A percentile compares a stretch with the other conserved stretches of the same genome.
phyloP scores from a whole-genome alignment of 73 alveolate species.

The Paramecium sexaurelia region DNA sequence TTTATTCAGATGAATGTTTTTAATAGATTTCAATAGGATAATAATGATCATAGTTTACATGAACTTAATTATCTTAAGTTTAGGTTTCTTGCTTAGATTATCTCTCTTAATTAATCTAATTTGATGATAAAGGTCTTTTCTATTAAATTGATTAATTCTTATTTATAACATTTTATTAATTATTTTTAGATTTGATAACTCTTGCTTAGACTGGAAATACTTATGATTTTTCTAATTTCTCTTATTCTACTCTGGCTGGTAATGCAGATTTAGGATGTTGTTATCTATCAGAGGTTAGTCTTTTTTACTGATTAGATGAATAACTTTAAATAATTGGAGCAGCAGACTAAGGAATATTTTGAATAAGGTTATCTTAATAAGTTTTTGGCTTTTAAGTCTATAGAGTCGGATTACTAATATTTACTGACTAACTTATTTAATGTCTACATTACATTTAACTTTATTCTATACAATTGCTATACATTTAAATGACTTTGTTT shows the following conservation, averaged over 20 bases:
- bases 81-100: not conserved
- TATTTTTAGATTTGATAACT: not conserved
- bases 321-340: not conserved
- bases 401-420: not conserved
- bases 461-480: not conserved
- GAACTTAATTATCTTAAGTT: not conserved
- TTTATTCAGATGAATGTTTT: slow-evolving; percentile 20
- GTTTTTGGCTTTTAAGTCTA: not conserved
- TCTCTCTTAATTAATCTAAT: not conserved
- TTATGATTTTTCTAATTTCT: not conserved
- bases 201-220: slow-evolving; percentile 43
- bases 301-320: not conserved
- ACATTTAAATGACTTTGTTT: not conserved
- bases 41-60: slow-evolving; percentile 5
- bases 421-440: not conserved
- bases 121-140: slow-evolving; percentile 30
- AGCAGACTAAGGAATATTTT: slow-evolving; percentile 7
- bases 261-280: slow-evolving; percentile 25
- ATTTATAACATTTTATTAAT: not conserved
- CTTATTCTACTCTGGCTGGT: not conserved
- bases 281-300: not conserved
- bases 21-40: slow-evolving; percentile 37
- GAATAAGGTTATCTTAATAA: not conserved
- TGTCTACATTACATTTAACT: not conserved
- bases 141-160: not conserved